phyloP scores from a whole-genome alignment of 192 early-diverging fungal species.

The Dispira simplex region DNA sequence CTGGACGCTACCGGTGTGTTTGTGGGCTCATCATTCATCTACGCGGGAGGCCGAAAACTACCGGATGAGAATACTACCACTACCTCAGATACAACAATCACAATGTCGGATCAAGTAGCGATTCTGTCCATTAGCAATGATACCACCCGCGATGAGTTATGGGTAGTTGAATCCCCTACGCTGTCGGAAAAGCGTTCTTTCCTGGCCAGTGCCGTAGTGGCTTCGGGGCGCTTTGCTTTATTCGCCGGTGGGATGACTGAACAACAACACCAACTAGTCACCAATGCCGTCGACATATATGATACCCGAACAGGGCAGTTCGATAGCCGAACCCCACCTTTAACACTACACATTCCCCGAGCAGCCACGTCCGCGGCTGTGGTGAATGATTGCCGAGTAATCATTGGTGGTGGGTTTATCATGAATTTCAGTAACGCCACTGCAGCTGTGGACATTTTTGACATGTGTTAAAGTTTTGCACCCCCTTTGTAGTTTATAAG shows the following conservation, averaged over 20 bases:
- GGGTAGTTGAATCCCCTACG: not conserved
- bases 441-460: slow-evolving; percentile 8
- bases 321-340: no score
- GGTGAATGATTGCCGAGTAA: slow-evolving; percentile 3
- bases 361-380: not conserved
- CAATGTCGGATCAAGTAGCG: not conserved
- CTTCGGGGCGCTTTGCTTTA: not conserved
- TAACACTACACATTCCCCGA: slow-evolving; percentile 6
- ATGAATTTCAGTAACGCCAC: slow-evolving; percentile 3
- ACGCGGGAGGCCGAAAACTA: slow-evolving; percentile 5
- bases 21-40: not conserved
- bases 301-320: not conserved
- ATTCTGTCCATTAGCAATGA: not conserved
- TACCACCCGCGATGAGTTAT: not conserved
- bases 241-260: slow-evolving; percentile 1
- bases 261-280: not conserved
- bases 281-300: slow-evolving; percentile 8
- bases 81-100: not conserved
- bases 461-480: slow-evolving; percentile 1
- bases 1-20: slow-evolving; percentile 4
- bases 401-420: slow-evolving; percentile 8
- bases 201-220: not conserved
- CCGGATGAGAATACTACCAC: not conserved
- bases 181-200: slow-evolving; percentile 7
- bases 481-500: no score